Conservation (phyloP, 345 rosid species). For the Atalantia buxifolia region DNA sequence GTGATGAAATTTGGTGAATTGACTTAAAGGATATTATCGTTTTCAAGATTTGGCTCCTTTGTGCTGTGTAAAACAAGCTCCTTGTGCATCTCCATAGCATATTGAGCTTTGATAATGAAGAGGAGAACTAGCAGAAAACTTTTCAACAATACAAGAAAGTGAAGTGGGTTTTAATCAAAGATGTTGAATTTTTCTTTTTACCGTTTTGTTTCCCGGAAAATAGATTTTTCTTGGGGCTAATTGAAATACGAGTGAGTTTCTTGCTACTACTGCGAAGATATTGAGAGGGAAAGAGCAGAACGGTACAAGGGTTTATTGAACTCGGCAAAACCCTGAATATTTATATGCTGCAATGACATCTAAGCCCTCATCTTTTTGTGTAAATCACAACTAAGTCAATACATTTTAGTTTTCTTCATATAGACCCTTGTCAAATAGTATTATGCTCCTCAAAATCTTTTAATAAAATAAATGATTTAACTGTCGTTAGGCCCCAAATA, state of each 20-base stretch:
- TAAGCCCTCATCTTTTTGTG: too few relatives aligned
- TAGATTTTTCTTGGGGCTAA: background rate
- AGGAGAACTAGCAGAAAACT: background rate
- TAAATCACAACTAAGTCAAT: too few relatives aligned
- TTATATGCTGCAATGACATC: too few relatives aligned
- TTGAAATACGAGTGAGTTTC: background rate
- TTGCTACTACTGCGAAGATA: background rate
- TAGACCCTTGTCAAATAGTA: too few relatives aligned
- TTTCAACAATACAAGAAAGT: background rate
- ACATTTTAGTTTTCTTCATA: too few relatives aligned
- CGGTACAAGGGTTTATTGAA: background rate
- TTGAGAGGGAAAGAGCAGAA: too few relatives aligned
- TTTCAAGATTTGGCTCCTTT: slow-evolving; percentile 6
- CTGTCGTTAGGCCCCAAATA: too few relatives aligned
- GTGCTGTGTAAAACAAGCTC: slow-evolving; percentile 17
- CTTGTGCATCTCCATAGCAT: slow-evolving; percentile 45
- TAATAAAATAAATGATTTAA: too few relatives aligned
- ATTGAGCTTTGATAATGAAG: background rate
- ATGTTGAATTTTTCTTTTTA: background rate
- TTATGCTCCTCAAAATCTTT: too few relatives aligned
- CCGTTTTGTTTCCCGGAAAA: background rate
- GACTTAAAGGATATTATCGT: slow-evolving; percentile 18
- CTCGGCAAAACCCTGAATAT: background rate
- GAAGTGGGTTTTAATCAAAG: background rate
- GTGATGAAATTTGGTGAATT: slow-evolving; percentile 12